Conservation (phyloP, 2,329 filamentous ascomycete species). For the Penicillium sp. region DNA sequence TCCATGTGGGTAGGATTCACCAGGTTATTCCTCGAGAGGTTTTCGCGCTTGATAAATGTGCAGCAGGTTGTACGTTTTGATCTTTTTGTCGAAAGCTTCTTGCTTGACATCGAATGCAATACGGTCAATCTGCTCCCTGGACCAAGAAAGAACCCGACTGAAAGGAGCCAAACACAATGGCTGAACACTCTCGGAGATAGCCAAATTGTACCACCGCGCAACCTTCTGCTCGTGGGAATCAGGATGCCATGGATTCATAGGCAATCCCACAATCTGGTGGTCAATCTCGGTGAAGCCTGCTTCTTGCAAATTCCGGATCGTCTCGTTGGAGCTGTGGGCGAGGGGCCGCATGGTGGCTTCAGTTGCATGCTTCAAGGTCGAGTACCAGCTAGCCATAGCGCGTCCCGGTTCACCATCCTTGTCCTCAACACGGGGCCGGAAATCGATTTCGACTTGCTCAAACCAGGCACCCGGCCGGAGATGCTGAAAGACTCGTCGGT, state of each 20-base stretch:
- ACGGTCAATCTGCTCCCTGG: conserved; percentile 60
- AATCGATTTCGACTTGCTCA: conserved; percentile 89
- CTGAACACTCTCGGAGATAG: conserved; percentile 70
- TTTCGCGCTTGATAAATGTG: conserved; percentile 48
- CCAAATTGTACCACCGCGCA: conserved; percentile 81
- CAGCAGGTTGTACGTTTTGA: conserved; percentile 66
- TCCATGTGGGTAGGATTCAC: neutral
- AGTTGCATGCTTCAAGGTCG: conserved; percentile 67
- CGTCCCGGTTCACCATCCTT: conserved; percentile 39
- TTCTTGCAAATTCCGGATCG: conserved; percentile 62
- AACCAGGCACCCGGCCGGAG: conserved; percentile 74
- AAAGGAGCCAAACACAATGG: conserved; percentile 73
- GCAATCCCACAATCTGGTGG: conserved; percentile 67
- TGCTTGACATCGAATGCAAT: conserved; percentile 63
- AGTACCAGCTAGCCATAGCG: conserved; percentile 67
- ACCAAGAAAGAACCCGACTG: conserved; percentile 63
- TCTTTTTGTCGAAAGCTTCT: conserved; percentile 67
- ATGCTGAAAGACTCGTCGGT: conserved; percentile 69
- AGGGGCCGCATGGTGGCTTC: conserved; percentile 64
- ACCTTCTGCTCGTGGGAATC: conserved; percentile 66
- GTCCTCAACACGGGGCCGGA: conserved; percentile 68
- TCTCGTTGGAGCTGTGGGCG: conserved; percentile 57
- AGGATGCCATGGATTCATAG: conserved; percentile 70
- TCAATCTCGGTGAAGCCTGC: conserved; percentile 79
- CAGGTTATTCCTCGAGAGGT: conserved; percentile 25